These are phyloP conservation scores for Kregervanrija delftensis DNA, from an alignment of 805 yeast genomes.

Conservation along the genomic window DNA sequence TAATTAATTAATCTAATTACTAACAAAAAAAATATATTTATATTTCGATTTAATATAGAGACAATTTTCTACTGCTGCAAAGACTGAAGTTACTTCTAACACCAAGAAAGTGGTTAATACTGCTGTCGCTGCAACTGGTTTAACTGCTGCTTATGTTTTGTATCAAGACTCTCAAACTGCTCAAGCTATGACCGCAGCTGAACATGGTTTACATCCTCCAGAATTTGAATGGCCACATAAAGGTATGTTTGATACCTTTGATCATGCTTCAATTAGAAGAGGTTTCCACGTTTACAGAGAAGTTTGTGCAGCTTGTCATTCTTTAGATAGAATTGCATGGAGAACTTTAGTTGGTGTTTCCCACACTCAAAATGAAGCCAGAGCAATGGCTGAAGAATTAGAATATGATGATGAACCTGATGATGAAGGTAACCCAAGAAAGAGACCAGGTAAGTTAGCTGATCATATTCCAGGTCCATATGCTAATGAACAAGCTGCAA, in stretches of 20 bases:
- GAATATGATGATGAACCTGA: constrained; percentile 97
- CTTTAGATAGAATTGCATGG: constrained; percentile 96
- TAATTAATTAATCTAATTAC: background rate
- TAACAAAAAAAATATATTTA: background rate
- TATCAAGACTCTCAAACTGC: constrained; percentile 85
- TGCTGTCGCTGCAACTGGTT: constrained; percentile 66
- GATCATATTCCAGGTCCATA: constrained; percentile 94
- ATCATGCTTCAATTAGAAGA: constrained; percentile 95
- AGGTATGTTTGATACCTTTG: constrained; percentile 86
- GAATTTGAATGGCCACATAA: constrained; percentile 88
- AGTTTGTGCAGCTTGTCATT: constrained; percentile 99
- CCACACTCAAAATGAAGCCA: constrained; percentile 84
- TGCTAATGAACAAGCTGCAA: constrained; percentile 97
- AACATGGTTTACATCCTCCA: constrained; percentile 97
- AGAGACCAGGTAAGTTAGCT: constrained; percentile 97
- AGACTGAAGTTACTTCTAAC: constrained; percentile 26
- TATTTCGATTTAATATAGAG: constrained; percentile 18
- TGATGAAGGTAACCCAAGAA: constrained; percentile 95
- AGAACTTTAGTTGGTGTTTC: constrained; percentile 96
- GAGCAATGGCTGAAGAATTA: constrained; percentile 89
- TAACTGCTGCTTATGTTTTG: constrained; percentile 72
- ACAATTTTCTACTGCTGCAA: constrained; percentile 29
- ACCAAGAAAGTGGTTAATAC: constrained; percentile 51
- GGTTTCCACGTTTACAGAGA: constrained; percentile 98
- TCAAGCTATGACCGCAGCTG: constrained; percentile 96